Base-by-base conservation (phyloP, 768 basidiomycete species). In the Agaricus sinodeliciosus region DNA sequence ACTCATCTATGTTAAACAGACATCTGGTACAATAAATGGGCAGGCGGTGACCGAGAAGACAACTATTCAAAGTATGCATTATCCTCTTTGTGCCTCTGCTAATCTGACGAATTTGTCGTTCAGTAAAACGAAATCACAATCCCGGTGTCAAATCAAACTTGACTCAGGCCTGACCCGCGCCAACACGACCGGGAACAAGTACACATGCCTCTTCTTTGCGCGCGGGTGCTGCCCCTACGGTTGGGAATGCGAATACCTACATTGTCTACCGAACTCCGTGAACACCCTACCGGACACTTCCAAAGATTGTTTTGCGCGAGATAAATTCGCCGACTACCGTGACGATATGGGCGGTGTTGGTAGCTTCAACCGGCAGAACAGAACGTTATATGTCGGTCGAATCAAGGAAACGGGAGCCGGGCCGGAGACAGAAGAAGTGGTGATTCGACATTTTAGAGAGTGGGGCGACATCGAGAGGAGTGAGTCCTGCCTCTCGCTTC, bases 301-400 rank as follows among this genome's bases (percentile, higher is more conserved):
- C 6, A 90, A 95, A 66, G 96, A 99, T 67, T 95, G 93, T 65
- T 99, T 99, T 65, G 93, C 91, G 0, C 76, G 96, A 43, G 94
- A 96, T 73, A 97, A 97, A 71, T 96, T 97, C 67, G 73, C 94
- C 0, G 94, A 96, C 68, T 99, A 99, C 69, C 76, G 95, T 55
- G 96, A 99, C 65, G 96, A 99, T 66, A 98, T 99, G 96, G 96
- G 96, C 60, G 96, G 96, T 70, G 95, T 98, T 27, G 96, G 96
- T 11, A 93, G 90, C 55, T 98, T 98, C 72, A 89, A 87, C 61
- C 72, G 94, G 36, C 87, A 92, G 67, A 99, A 99, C 66, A 73
- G 95, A 55, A 98, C 96, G 36, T 65, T 99, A 13, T 99, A 99
- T 65, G 81, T 99, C 42, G 95, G 95, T 2, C 78, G 92, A 51